Percentiles rank a stretch among this genome's conserved stretches.
Conservation (phyloP, 1,284 basidiomycete genomes). For the Apiotrichum laibachii region DNA sequence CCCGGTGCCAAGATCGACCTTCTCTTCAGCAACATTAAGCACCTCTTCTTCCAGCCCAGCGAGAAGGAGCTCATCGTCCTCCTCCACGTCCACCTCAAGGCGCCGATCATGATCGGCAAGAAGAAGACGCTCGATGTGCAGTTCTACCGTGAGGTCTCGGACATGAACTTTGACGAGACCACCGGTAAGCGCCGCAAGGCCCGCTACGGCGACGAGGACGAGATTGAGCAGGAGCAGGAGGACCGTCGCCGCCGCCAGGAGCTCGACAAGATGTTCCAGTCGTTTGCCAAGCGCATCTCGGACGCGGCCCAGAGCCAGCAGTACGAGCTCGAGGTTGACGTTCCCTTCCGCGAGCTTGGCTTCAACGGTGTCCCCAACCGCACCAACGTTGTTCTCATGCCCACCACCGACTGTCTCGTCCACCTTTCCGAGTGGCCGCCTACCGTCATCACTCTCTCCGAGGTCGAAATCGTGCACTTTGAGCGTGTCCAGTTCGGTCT, state of each 20-base stretch:
- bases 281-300: constrained; percentile 88
- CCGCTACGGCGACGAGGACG: constrained; percentile 97
- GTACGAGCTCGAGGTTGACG: constrained; percentile 88
- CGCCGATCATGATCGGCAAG: constrained; percentile 98
- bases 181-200: constrained; percentile 91
- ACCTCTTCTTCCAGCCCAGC: constrained; percentile 98
- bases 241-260: constrained; percentile 84
- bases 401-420: constrained; percentile 94
- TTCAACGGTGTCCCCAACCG: constrained; percentile 97
- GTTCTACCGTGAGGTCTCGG: constrained; percentile 97
- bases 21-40: constrained; percentile 96
- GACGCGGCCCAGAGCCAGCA: constrained; percentile 66
- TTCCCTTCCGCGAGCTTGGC: constrained; percentile 94
- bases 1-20: constrained; percentile 79
- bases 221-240: constrained; percentile 98
- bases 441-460: constrained; percentile 88
- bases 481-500: constrained; percentile 96
- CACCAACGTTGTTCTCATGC: constrained; percentile 89
- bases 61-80: constrained; percentile 95
- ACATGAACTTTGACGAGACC: constrained; percentile 97
- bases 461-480: constrained; percentile 94
- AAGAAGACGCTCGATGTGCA: constrained; percentile 97
- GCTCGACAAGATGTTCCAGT: constrained; percentile 93
- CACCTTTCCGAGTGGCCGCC: constrained; percentile 95
- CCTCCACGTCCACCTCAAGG: constrained; percentile 88